Base-by-base conservation (phyloP, 2,329 filamentous ascomycete species). In the Beauveria sp. region DNA sequence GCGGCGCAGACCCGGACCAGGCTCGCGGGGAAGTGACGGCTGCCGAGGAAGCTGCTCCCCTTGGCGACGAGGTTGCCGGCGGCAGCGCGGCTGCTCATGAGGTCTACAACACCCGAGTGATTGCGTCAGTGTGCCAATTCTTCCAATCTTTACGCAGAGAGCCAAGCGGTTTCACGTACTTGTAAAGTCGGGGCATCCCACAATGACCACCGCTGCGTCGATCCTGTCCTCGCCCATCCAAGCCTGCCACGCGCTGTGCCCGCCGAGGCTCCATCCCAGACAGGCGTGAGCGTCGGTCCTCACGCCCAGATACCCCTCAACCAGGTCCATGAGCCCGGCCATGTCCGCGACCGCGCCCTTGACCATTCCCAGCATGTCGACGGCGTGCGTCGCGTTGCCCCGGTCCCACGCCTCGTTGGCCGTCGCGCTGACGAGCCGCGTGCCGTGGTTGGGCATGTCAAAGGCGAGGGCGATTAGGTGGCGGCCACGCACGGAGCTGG, bases 401-500 rank as follows among this genome's bases (percentile, higher is more conserved):
- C 84, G 75, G 49, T 84, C 82, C 93, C 93, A 98, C 4, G 88
- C 81, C 67, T 87, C 79, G 72, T 97, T 98, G 28, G 88, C 86
- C 20, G 80, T 67, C 8, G 82, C 76, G 67, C 87, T 81, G 2
- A 93, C 83, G 63, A 86, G 74, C 60, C 95, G 79, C 3, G 83
- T 81, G 28, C 95, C 95, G 74, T 98, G 95, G 73, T 98, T 98
- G 51, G 93, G 84, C 78, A 96, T 92, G 75, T 98, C 95, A 73
- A 96, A 96, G 2, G 88, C 84, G 14, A 93, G 83, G 2, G 90
- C 92, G 55, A 98, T 86, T 46, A 98, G 75, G 0, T 89, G 89
- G 76, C 74, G 70, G 34, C 34, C 59, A 63, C 70, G 34, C 67
- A 65, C 55, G 57, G 65, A 70, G 16, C 72, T 66, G 61, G 68